Evolutionary conservation across 116 monocot species (phyloP), one percentile per base, ranked within the genome.

Genomic region (Zostera marina): DNA sequence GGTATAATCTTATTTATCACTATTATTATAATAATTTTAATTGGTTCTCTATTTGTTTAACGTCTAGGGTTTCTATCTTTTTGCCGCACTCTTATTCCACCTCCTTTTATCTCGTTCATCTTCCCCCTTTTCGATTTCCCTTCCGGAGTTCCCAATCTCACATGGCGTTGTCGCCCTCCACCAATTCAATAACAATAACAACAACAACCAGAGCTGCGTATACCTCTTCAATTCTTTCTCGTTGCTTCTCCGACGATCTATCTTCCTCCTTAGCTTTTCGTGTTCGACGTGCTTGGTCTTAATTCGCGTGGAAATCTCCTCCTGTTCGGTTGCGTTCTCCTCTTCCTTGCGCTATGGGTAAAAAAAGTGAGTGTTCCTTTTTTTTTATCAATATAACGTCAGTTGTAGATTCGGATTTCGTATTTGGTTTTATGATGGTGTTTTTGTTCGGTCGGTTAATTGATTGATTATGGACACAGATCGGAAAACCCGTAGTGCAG

Each of bases 271-370:
- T 26, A 56, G 38, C 23, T 23, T 23, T 56, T 51, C 49, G 49
- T 13, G 20, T 17, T 9, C 16, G 20, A 16, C 49, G 20, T 9
- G 20, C 20, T 13, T 51, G 49, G 49, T 12, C 49, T 51, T 51
- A 9, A 51, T 20, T 51, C 20, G 49, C 9, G 8, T 13, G 49
- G 49, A 15, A 51, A 19, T 51, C 20, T 5, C 32, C 32, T 15
- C 49, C 16, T 16, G 38, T 56, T 56, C 38, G 32, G 38, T 67
- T 67, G 32, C 41, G 59, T 38, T 47, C 58, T 14, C 9, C 41
- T 59, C 52, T 47, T 51, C 42, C 42, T 14, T 42, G 4, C 40
- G 60, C 14, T 42, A 68, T 68, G 68, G 68, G 60, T 59, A 59
- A 59, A 53, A 68, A 67, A 57, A 58, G 67, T 67, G 32, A 58